A percentile compares a stretch with the other conserved stretches of the same genome.
Evolutionary conservation across 306 rosid species (phyloP).

Genomic region (Inga oerstediana): DNA sequence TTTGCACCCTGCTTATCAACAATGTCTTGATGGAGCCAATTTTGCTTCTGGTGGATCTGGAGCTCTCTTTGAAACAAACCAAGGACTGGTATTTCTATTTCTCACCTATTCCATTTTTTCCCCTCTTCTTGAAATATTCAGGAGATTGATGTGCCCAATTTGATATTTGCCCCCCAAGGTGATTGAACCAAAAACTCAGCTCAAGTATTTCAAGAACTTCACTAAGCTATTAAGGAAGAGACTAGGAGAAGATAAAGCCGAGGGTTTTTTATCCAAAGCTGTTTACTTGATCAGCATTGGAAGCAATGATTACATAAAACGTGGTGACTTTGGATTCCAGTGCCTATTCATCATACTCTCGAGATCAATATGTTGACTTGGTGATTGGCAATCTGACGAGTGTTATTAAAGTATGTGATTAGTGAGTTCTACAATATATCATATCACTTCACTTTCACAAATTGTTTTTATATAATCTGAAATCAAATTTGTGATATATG

Average conservation of each 20-base stretch:
- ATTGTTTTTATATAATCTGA: neutral
- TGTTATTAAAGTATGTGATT: neutral
- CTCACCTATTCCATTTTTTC: neutral
- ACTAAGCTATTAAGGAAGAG: neutral
- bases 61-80: conserved; percentile 49
- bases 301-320: conserved; percentile 53
- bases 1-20: conserved; percentile 34
- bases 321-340: conserved; percentile 44
- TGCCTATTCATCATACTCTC: conserved; percentile 35
- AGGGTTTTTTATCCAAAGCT: neutral
- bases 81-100: conserved; percentile 27
- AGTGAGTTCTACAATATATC: neutral
- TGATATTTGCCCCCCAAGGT: neutral
- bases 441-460: neutral
- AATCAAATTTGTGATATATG: neutral
- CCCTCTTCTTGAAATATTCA: too few relatives aligned
- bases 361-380: conserved; percentile 12
- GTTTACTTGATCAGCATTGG: conserved; percentile 63
- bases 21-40: conserved; percentile 48
- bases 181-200: neutral
- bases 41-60: conserved; percentile 72
- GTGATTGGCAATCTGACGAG: conserved; percentile 41
- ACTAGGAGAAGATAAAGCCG: neutral
- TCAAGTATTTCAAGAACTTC: neutral
- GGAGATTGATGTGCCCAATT: too few relatives aligned